Percentiles rank a stretch among this genome's conserved stretches.
Conservation (phyloP, 768 basidiomycete species). For the Hypholoma sublateritium region DNA sequence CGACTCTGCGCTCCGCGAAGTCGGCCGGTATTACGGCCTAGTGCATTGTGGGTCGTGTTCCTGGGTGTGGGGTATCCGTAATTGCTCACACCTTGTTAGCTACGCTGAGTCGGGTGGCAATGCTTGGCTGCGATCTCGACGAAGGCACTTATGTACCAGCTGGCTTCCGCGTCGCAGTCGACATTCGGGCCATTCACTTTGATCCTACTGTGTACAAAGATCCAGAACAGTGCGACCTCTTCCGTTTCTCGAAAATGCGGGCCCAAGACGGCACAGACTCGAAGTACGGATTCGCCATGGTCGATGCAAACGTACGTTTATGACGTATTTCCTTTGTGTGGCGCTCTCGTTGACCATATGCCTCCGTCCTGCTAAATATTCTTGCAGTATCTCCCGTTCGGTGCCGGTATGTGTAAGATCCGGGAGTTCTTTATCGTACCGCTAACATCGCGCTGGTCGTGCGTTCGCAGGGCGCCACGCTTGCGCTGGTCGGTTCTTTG, state of each 20-base stretch:
- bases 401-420: slow-evolving; percentile 27
- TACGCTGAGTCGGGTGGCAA: slow-evolving; percentile 28
- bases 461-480: slow-evolving; percentile 31
- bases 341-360: slow-evolving; percentile 1
- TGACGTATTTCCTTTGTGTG: slow-evolving; percentile 6
- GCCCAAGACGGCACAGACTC: slow-evolving; percentile 24
- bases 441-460: not conserved
- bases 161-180: slow-evolving; percentile 31
- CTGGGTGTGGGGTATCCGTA: not conserved
- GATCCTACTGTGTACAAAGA: slow-evolving; percentile 34
- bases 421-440: not conserved
- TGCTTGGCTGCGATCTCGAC: slow-evolving; percentile 27
- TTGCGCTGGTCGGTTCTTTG: slow-evolving; percentile 37
- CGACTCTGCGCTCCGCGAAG: slow-evolving; percentile 35
- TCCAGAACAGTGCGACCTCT: slow-evolving; percentile 32
- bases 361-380: not conserved
- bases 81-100: slow-evolving; percentile 19
- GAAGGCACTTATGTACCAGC: slow-evolving; percentile 32
- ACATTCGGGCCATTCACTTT: slow-evolving; percentile 34
- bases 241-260: slow-evolving; percentile 36
- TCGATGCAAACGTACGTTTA: slow-evolving; percentile 31
- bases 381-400: slow-evolving; percentile 37
- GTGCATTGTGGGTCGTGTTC: slow-evolving; percentile 27
- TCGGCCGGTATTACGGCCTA: slow-evolving; percentile 33
- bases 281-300: slow-evolving; percentile 34